Base-by-base conservation (phyloP, 2,329 filamentous ascomycete species). In the Coniochaeta prunicola region DNA sequence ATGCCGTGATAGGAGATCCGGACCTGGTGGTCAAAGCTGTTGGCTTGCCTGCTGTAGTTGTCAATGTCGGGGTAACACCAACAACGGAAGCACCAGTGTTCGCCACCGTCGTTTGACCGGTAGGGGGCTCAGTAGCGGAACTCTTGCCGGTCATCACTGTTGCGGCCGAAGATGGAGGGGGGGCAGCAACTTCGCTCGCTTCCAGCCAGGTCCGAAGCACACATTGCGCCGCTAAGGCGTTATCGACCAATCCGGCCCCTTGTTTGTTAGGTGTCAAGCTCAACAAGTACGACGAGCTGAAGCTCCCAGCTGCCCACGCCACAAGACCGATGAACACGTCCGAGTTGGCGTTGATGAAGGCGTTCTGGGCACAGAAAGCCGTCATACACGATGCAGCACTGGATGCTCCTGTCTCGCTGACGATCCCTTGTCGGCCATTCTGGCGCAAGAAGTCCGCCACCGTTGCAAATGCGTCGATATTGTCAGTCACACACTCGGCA, bases 361-460 rank as follows among this genome's bases (percentile, higher is more conserved):
- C 65, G 64, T 79, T 80, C 42, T 80, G 78, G 17, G 72, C 68
- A 61, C 77, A 79, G 63, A 80, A 80, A 13, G 65, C 69, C 1
- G 69, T 67, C 59, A 79, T 65, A 61, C 78, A 80, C 68, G 76
- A 71, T 3, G 67, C 60, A 57, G 74, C 72, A 63, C 70, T 71
- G 2, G 75, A 77, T 0, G 77, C 80, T 6, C 82, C 81, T 2
- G 78, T 80, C 69, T 85, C 82, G 17, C 76, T 80, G 19, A 83
- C 67, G 10, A 85, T 67, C 4, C 76, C 82, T 63, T 76, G 71
- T 5, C 82, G 70, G 4, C 77, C 77, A 56, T 77, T 77, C 21
- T 70, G 62, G 56, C 79, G 70, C 57, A 85, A 62, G 64, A 76
- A 83, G 2, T 70, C 68, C 0, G 79, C 78, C 1, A 84, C 68